Conservation (phyloP, 768 basidiomycete species). For the Cantharellus anzutake region DNA sequence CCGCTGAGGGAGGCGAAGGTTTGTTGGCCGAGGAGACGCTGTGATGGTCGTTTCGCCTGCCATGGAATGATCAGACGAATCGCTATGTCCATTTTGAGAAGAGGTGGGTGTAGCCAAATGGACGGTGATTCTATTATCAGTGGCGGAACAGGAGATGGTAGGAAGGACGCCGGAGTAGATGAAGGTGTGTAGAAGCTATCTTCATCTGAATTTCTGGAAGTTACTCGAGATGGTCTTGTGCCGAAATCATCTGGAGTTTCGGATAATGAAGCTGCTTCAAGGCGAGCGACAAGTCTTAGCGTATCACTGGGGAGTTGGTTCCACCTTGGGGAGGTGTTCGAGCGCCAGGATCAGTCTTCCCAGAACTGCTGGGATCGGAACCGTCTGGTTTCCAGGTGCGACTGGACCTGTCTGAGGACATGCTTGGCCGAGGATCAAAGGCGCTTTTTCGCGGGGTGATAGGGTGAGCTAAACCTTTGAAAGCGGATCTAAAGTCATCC, state of each 20-base stretch:
- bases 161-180: neutral
- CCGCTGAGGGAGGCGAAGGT: neutral
- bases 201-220: neutral
- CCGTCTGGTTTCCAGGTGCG: no score
- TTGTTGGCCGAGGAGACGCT: neutral
- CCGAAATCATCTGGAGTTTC: neutral
- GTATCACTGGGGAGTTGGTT: neutral
- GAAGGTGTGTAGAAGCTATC: neutral
- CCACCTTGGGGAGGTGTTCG: no score
- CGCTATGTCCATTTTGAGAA: neutral
- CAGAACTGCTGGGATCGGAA: no score
- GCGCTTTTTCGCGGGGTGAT: constrained; percentile 23
- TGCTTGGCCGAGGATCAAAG: no score
- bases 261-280: neutral
- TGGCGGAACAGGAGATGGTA: no score
- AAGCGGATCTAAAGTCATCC: constrained; percentile 25
- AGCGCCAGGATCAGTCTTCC: no score
- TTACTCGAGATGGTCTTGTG: neutral
- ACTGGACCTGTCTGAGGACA: no score
- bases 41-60: neutral
- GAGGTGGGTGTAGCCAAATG: neutral
- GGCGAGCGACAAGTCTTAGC: neutral
- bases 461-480: constrained; percentile 54
- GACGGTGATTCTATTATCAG: neutral
- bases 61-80: neutral